These are phyloP conservation scores for Dichomitus squalens DNA, from an alignment of 1,284 basidiomycete genomes.

Conservation along the genomic window DNA sequence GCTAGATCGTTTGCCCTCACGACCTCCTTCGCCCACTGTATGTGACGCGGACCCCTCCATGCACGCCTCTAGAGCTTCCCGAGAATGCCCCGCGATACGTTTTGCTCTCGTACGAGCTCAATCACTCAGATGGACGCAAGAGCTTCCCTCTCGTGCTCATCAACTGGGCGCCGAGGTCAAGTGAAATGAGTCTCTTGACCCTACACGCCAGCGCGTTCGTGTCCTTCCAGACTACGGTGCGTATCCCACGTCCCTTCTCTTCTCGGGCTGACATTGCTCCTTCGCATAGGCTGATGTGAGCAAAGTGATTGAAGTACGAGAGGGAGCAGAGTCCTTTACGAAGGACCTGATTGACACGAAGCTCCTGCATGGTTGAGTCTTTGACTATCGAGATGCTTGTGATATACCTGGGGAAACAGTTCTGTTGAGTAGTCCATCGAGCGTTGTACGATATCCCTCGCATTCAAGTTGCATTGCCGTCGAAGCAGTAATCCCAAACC, in stretches of 20 bases:
- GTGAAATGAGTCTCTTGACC: constrained; percentile 78
- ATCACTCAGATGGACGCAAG: constrained; percentile 81
- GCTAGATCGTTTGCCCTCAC: constrained; percentile 2
- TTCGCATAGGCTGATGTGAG: constrained; percentile 62
- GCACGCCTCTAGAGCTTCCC: constrained; percentile 71
- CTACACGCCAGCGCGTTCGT: constrained; percentile 83
- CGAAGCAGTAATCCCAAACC: constrained; percentile 8
- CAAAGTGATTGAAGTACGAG: constrained; percentile 80
- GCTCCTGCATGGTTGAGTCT: constrained; percentile 40
- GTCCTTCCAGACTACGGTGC: constrained; percentile 77
- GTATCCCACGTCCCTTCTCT: constrained; percentile 24
- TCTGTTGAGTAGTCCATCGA: not conserved
- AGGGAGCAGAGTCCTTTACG: constrained; percentile 81
- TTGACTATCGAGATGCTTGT: not conserved
- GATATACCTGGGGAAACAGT: not conserved
- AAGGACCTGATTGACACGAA: constrained; percentile 69
- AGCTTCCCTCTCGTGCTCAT: constrained; percentile 85
- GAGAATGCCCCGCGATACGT: constrained; percentile 90
- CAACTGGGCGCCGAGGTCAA: constrained; percentile 82
- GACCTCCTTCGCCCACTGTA: not conserved
- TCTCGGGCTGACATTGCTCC: constrained; percentile 17
- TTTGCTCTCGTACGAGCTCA: constrained; percentile 81
- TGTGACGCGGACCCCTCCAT: not conserved
- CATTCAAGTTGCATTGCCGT: constrained; percentile 15
- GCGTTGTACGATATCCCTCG: constrained; percentile 17